Evolutionary conservation across 2,329 filamentous ascomycete genomes (phyloP).

Genomic region (Drechslerella stenobrocha): DNA sequence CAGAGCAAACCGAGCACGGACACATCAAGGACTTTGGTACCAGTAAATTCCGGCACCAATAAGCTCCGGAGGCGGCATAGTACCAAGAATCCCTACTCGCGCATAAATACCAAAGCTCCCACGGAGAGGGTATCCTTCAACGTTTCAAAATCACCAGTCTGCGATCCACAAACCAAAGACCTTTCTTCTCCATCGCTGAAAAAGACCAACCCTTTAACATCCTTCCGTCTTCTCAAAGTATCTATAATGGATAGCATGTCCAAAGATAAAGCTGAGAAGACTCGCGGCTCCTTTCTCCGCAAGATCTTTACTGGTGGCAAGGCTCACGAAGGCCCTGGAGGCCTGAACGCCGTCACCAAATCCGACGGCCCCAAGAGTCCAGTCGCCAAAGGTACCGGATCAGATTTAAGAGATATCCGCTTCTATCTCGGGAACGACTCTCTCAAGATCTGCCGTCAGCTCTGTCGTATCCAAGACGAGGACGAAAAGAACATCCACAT

Average conservation of each 20-base stretch:
- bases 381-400: slow-evolving; percentile 19
- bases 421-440: slow-evolving; percentile 39
- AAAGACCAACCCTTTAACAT: neutral
- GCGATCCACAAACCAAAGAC: neutral
- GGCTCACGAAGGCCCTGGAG: neutral
- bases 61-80: slow-evolving; percentile 21
- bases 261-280: slow-evolving; percentile 5
- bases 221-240: neutral
- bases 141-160: slow-evolving; percentile 18
- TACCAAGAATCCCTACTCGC: slow-evolving; percentile 3
- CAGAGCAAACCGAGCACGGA: slow-evolving; percentile 19
- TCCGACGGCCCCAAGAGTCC: slow-evolving; percentile 9
- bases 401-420: slow-evolving; percentile 21
- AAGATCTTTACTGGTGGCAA: slow-evolving; percentile 27
- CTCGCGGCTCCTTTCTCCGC: slow-evolving; percentile 25
- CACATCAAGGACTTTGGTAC: slow-evolving; percentile 5
- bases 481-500: slow-evolving; percentile 31
- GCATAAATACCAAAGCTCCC: slow-evolving; percentile 19
- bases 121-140: slow-evolving; percentile 19
- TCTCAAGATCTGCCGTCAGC: slow-evolving; percentile 25
- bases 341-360: slow-evolving; percentile 7
- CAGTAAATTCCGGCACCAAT: slow-evolving; percentile 1
- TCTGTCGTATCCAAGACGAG: slow-evolving; percentile 34
- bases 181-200: slow-evolving; percentile 1
- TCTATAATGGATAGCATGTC: slow-evolving; percentile 8